A percentile compares a stretch with the other conserved stretches of the same genome.
Conservation (phyloP, 2,329 filamentous ascomycete species). For the Botryotinia convoluta region DNA sequence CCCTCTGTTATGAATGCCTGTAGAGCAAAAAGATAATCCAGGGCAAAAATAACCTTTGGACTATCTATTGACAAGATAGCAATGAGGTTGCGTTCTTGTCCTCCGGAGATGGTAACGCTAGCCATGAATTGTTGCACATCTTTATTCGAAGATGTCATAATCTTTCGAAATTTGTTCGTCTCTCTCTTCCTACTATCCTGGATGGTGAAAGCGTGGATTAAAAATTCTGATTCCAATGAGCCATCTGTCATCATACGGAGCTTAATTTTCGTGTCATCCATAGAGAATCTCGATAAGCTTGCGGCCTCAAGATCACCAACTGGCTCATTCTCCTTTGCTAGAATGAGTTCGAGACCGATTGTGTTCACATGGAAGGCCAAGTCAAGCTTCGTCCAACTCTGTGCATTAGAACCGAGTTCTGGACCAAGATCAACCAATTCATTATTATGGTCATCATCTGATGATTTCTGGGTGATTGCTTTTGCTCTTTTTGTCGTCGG, state of each 20-base stretch:
- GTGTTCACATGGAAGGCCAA: constrained; percentile 86
- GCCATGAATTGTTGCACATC: constrained; percentile 98
- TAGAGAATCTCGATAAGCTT: constrained; percentile 88
- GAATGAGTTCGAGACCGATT: constrained; percentile 82
- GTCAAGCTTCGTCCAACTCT: constrained; percentile 90
- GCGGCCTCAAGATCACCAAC: constrained; percentile 75
- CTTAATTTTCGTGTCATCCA: constrained; percentile 91
- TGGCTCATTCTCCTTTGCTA: constrained; percentile 71
- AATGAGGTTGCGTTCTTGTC: constrained; percentile 76
- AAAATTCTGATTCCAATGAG: constrained; percentile 85
- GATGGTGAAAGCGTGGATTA: constrained; percentile 93
- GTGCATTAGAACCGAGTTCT: constrained; percentile 65
- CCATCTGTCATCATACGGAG: constrained; percentile 89
- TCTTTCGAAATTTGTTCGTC: constrained; percentile 93
- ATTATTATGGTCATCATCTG: constrained; percentile 38
- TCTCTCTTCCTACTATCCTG: constrained; percentile 85
- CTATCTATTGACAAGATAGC: constrained; percentile 93
- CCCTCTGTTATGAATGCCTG: constrained; percentile 78
- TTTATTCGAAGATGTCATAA: constrained; percentile 96
- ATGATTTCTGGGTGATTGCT: constrained; percentile 22
- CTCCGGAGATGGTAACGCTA: constrained; percentile 87
- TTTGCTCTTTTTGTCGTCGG: constrained; percentile 36
- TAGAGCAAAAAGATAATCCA: constrained; percentile 92
- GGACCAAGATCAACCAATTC: constrained; percentile 58
- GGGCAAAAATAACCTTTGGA: constrained; percentile 86